These are phyloP conservation scores for Agastache rugosa DNA, from an alignment of 257 asterid species.

Conservation along the genomic window DNA sequence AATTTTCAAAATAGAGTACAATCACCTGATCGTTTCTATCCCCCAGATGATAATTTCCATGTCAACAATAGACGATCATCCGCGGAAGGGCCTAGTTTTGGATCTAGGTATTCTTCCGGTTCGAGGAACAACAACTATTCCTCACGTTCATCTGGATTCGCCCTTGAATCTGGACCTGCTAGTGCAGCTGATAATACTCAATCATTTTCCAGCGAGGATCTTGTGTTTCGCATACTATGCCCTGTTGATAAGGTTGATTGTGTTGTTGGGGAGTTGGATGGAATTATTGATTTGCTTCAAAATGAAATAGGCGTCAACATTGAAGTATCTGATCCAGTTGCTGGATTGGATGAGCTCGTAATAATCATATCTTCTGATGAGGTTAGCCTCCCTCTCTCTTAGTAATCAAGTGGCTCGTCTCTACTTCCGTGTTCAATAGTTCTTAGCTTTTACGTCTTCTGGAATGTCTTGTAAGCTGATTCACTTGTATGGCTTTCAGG, in stretches of 20 bases:
- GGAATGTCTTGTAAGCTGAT: conserved; percentile 35
- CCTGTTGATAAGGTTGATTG: conserved; percentile 71
- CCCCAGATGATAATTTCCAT: conserved; percentile 67
- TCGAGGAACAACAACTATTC: conserved; percentile 59
- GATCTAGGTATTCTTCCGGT: conserved; percentile 64
- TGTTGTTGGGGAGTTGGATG: conserved; percentile 78
- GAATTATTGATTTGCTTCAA: conserved; percentile 84
- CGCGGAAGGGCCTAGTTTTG: conserved; percentile 64
- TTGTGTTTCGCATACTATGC: conserved; percentile 89
- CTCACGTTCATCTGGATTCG: conserved; percentile 64
- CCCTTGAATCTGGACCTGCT: conserved; percentile 57
- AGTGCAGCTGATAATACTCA: conserved; percentile 53
- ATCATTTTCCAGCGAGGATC: conserved; percentile 60
- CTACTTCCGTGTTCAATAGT: conserved; percentile 10
- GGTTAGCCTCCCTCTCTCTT: conserved; percentile 51
- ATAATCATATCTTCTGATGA: conserved; percentile 81
- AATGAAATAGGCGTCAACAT: conserved; percentile 80
- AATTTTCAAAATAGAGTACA: conserved; percentile 59
- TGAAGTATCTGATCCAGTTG: conserved; percentile 63
- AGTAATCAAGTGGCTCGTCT: background rate
- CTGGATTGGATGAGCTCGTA: conserved; percentile 71
- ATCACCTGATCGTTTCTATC: conserved; percentile 68
- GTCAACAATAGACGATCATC: conserved; percentile 53
- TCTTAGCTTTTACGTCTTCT: background rate
- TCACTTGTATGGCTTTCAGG: conserved; percentile 56